A percentile compares a stretch with the other conserved stretches of the same genome.
These are phyloP conservation scores for Yamadazyma sp. DNA, from an alignment of 1,139 yeast species.

Conservation along the genomic window DNA sequence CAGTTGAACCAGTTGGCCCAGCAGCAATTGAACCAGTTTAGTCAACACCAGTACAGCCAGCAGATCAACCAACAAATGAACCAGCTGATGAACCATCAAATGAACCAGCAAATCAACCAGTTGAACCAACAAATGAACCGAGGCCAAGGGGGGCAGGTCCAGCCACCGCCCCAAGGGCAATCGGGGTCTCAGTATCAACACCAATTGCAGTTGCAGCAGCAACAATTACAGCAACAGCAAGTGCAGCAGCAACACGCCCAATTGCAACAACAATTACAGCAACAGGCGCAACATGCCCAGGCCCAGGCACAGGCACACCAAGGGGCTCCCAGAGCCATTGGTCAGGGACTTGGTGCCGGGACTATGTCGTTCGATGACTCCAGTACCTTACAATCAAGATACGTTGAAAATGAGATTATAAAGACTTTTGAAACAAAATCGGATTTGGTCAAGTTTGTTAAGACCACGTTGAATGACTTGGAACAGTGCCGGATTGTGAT, in stretches of 20 bases:
- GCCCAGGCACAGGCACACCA: conserved; percentile 6
- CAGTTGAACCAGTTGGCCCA: conserved; percentile 26
- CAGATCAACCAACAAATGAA: conserved; percentile 17
- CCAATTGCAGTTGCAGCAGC: conserved; percentile 11
- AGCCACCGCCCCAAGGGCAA: conserved; percentile 11
- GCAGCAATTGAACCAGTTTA: conserved; percentile 25
- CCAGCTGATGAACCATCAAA: conserved; percentile 18
- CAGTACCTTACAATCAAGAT: conserved; percentile 18
- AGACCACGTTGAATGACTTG: conserved; percentile 41
- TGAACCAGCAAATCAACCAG: conserved; percentile 14
- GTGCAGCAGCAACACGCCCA: conserved; percentile 4
- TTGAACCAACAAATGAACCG: conserved; percentile 11
- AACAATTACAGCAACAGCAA: conserved; percentile 11
- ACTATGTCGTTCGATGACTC: conserved; percentile 14
- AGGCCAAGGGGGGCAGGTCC: conserved; percentile 9
- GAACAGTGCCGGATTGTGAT: conserved; percentile 51
- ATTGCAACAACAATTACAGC: conserved; percentile 3
- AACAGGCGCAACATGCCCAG: conserved; percentile 4
- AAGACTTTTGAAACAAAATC: conserved; percentile 44
- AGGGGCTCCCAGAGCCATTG: not conserved
- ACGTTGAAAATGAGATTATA: conserved; percentile 46
- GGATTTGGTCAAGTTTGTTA: conserved; percentile 45
- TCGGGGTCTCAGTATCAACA: conserved; percentile 10
- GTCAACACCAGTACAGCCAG: conserved; percentile 23
- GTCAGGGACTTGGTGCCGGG: not conserved